Percentiles rank a stretch among this genome's conserved stretches.
Conservation (phyloP, 2,329 filamentous ascomycete species). For the Dactylella cylindrospora region DNA sequence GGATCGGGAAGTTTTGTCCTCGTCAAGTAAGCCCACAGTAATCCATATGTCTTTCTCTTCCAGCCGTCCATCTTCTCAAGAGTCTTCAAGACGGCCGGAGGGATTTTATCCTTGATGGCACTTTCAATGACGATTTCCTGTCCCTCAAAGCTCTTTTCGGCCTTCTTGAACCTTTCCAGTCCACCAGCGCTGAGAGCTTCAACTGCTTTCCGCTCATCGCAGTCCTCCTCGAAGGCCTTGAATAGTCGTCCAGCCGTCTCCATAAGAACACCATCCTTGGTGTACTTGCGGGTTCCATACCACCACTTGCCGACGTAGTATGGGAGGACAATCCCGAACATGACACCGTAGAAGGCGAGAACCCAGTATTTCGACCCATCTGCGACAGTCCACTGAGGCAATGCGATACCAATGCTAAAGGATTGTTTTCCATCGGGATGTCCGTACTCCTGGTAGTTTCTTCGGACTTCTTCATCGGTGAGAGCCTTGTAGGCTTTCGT, state of each 20-base stretch:
- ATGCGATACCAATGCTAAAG: conserved; percentile 93
- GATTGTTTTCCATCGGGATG: conserved; percentile 98
- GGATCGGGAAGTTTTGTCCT: conserved; percentile 80
- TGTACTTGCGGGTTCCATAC: conserved; percentile 92
- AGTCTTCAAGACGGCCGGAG: conserved; percentile 45
- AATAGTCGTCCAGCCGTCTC: conserved; percentile 94
- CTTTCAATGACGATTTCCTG: conserved; percentile 48
- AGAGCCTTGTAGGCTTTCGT: conserved; percentile 98
- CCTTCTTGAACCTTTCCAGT: conserved; percentile 47
- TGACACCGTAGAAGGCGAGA: conserved; percentile 79
- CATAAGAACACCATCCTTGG: conserved; percentile 88
- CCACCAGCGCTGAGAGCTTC: conserved; percentile 79
- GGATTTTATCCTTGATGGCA: conserved; percentile 48
- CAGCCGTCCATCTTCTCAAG: conserved; percentile 71
- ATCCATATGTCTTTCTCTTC: conserved; percentile 79
- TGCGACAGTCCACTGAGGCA: conserved; percentile 87
- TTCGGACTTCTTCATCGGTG: conserved; percentile 94
- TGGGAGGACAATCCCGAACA: conserved; percentile 86
- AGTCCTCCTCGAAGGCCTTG: conserved; percentile 83
- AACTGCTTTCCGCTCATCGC: conserved; percentile 77
- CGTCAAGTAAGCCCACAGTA: conserved; percentile 93
- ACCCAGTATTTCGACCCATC: conserved; percentile 96
- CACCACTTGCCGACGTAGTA: conserved; percentile 97
- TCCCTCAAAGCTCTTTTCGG: conserved; percentile 46
- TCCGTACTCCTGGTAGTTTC: conserved; percentile 94